These are phyloP conservation scores for Syzygium aromaticum DNA, from an alignment of 345 rosid genomes.

Conservation along the genomic window DNA sequence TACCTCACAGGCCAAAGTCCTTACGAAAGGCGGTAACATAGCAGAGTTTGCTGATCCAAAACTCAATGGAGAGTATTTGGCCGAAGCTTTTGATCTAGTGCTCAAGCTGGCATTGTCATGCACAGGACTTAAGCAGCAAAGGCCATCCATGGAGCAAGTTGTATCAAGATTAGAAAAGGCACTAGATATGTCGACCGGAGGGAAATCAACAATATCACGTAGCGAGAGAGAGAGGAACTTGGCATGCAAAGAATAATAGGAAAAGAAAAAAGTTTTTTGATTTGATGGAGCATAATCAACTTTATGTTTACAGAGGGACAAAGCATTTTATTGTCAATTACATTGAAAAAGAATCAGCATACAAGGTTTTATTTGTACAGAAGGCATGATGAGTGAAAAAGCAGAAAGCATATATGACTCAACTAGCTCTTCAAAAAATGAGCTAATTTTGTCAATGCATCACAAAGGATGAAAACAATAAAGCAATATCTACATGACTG, in stretches of 20 bases:
- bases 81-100: constrained; percentile 33
- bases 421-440: constrained; percentile 29
- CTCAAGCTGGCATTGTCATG: constrained; percentile 47
- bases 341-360: constrained; percentile 8
- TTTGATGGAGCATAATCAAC: not conserved
- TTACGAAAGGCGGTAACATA: constrained; percentile 24
- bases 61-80: constrained; percentile 35
- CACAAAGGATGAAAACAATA: not conserved
- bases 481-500: constrained; percentile 10
- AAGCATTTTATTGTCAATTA: not conserved
- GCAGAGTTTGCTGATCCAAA: constrained; percentile 42
- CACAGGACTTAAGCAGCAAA: constrained; percentile 39
- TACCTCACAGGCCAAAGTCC: constrained; percentile 30
- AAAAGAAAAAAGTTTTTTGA: not conserved
- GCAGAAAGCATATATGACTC: constrained; percentile 5
- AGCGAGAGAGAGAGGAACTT: not conserved
- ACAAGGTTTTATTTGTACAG: not conserved
- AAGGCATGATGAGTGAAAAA: constrained; percentile 20
- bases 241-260: not conserved
- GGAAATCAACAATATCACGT: not conserved
- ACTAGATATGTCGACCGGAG: constrained; percentile 17
- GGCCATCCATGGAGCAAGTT: constrained; percentile 58
- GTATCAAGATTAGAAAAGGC: constrained; percentile 28
- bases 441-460: not conserved
- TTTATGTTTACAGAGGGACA: not conserved